Conservation (phyloP, 2,329 filamentous ascomycete species). For the Cladosporium sp. region DNA sequence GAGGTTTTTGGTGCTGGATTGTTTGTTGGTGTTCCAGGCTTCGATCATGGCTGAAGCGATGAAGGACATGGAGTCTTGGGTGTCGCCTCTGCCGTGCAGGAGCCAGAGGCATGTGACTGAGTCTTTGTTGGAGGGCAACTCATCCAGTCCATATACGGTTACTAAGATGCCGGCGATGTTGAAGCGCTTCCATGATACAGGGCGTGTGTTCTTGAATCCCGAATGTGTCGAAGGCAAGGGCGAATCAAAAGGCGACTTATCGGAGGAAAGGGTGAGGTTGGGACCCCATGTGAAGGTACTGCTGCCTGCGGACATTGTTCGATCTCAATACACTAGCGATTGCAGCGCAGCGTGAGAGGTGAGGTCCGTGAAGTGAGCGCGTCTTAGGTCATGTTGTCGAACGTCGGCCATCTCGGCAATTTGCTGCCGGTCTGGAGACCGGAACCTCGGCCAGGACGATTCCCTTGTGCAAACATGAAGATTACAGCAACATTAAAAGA, state of each 20-base stretch:
- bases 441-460: no score
- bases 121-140: slow-evolving; percentile 50
- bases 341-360: no score
- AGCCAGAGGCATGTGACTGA: slow-evolving; percentile 81
- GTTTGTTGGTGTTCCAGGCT: slow-evolving; percentile 54
- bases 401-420: no score
- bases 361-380: no score
- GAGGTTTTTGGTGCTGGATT: slow-evolving; percentile 47
- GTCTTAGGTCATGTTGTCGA: no score
- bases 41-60: slow-evolving; percentile 63
- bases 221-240: slow-evolving; percentile 26
- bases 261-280: slow-evolving; percentile 26
- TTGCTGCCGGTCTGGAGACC: no score
- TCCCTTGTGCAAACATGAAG: no score
- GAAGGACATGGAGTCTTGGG: slow-evolving; percentile 66
- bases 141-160: slow-evolving; percentile 73
- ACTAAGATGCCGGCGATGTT: slow-evolving; percentile 72
- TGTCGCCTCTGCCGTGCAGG: slow-evolving; percentile 70
- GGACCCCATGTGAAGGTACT: slow-evolving; percentile 29
- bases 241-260: slow-evolving; percentile 27
- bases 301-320: slow-evolving; percentile 20
- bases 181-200: slow-evolving; percentile 59
- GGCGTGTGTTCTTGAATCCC: slow-evolving; percentile 25
- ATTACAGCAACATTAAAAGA: no score
- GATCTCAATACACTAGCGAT: slow-evolving; percentile 43